Evolutionary conservation across 768 basidiomycete genomes (phyloP), one percentile per base, ranked within the genome.

Genomic region (Leccinum longicurvipes): DNA sequence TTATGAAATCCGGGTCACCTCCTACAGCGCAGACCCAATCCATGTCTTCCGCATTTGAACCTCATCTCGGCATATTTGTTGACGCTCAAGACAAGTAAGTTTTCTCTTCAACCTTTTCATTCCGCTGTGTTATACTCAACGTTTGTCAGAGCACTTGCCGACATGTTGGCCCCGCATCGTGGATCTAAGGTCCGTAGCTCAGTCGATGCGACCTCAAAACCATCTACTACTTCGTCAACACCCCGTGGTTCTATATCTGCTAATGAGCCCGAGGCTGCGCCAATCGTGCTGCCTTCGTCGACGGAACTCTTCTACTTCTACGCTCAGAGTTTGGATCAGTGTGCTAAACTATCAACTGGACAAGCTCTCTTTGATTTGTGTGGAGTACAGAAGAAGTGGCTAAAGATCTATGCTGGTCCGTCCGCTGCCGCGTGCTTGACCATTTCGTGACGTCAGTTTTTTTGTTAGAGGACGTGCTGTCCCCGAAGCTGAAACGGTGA

Each of bases 241-340:
- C 66, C 76, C 36, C 69, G 76, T 32, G 67, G 70, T 6, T 64
- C 81, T 17, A 70, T 74, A 21, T 73, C 73, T 12, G 71, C 70
- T 24, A 77, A 75, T 12, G 79, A 78, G 3, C 73, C 77, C 24
- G 74, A 77, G 25, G 73, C 82, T 0, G 72, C 82, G 1, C 77
- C 80, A n/a, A 74, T 82, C 3, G 91, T 98, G 1, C 79, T 98
- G 8, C 90, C 93, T 0, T 94, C 92, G 0, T 98, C 95, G 1
- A 98, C 95, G 1, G 95, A 98, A 62, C 74, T 99, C 17, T 99
- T 98, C 76, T 97, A 95, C 70, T 93, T 97, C 73, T 98, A 98
- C 67, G 92, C 86, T 0, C 94, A 98, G 69, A 94, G 87, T 53
- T 74, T 99, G 32, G 97, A 98, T 51, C 91, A 94, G 66, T 98